These are phyloP conservation scores for Camelina hispida DNA, from an alignment of 345 rosid genomes.

Conservation along the genomic window DNA sequence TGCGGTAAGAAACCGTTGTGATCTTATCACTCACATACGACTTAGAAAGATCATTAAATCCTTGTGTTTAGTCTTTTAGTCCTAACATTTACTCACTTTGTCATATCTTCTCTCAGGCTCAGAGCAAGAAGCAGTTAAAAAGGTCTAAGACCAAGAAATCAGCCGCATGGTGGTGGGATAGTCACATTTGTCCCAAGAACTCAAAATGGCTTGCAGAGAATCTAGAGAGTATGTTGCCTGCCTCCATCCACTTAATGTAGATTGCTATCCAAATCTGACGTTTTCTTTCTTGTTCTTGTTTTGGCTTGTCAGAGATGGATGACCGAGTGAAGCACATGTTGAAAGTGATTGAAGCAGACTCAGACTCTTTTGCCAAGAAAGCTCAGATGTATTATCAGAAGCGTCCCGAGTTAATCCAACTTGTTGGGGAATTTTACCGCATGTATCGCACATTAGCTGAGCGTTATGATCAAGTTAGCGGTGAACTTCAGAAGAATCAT, in stretches of 20 bases:
- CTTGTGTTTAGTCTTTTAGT: constrained; percentile 27
- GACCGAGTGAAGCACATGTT: constrained; percentile 73
- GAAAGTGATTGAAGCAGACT: constrained; percentile 86
- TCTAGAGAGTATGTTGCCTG: constrained; percentile 61
- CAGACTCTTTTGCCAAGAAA: constrained; percentile 86
- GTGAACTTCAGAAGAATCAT: constrained; percentile 63
- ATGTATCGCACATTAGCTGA: constrained; percentile 85
- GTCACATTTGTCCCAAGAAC: constrained; percentile 75
- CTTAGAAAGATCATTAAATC: constrained; percentile 1
- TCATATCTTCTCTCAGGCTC: constrained; percentile 38
- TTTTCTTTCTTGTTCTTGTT: constrained; percentile 23
- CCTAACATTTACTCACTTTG: neutral
- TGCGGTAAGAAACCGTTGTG: constrained; percentile 30
- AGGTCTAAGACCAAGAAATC: constrained; percentile 58
- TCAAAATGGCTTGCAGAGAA: constrained; percentile 88
- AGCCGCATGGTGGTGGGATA: constrained; percentile 92
- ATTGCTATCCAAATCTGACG: neutral
- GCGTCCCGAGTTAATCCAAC: constrained; percentile 75
- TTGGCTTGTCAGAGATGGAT: constrained; percentile 74
- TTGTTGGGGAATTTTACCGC: constrained; percentile 81
- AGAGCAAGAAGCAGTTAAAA: constrained; percentile 50
- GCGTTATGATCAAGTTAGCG: constrained; percentile 83
- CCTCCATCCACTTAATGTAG: neutral
- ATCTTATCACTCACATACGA: neutral
- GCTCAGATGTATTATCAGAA: constrained; percentile 87